phyloP scores from a whole-genome alignment of 2,329 filamentous ascomycete genomes.

The Fonsecaea multimorphosa region DNA sequence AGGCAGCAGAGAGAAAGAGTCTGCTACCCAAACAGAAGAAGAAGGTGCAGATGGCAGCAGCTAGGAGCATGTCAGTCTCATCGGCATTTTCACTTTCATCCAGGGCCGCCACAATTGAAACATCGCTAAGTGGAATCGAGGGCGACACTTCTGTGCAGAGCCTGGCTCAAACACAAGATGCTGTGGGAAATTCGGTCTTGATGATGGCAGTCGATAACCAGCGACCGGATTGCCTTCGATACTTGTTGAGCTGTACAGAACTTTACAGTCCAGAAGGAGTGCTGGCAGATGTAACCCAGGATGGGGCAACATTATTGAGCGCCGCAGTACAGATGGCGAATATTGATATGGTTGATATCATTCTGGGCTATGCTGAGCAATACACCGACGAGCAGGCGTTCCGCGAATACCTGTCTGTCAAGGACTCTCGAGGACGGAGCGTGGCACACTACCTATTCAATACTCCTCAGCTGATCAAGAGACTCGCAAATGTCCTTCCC shows the following conservation, averaged over 20 bases:
- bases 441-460: slow-evolving; percentile 97
- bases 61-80: slow-evolving; percentile 82
- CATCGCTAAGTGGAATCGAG: slow-evolving; percentile 74
- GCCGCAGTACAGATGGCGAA: slow-evolving; percentile 88
- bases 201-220: slow-evolving; percentile 84
- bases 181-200: slow-evolving; percentile 78
- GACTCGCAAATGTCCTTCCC: slow-evolving; percentile 77
- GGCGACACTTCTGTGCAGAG: slow-evolving; percentile 83
- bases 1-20: slow-evolving; percentile 57
- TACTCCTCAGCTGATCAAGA: slow-evolving; percentile 77
- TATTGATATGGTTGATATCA: slow-evolving; percentile 72
- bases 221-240: slow-evolving; percentile 74
- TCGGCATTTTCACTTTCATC: slow-evolving; percentile 86
- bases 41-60: slow-evolving; percentile 87
- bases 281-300: slow-evolving; percentile 83
- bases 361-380: slow-evolving; percentile 73
- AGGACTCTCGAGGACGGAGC: slow-evolving; percentile 86
- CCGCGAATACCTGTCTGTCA: slow-evolving; percentile 70
- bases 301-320: slow-evolving; percentile 86
- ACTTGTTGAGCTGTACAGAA: slow-evolving; percentile 76
- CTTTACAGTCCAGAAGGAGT: slow-evolving; percentile 75
- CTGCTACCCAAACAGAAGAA: slow-evolving; percentile 58
- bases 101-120: slow-evolving; percentile 76
- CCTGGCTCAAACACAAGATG: slow-evolving; percentile 62
- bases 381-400: slow-evolving; percentile 63